Evolutionary conservation across 2,329 filamentous ascomycete species (phyloP).

Genomic region (Akanthomyces uredinophilus): DNA sequence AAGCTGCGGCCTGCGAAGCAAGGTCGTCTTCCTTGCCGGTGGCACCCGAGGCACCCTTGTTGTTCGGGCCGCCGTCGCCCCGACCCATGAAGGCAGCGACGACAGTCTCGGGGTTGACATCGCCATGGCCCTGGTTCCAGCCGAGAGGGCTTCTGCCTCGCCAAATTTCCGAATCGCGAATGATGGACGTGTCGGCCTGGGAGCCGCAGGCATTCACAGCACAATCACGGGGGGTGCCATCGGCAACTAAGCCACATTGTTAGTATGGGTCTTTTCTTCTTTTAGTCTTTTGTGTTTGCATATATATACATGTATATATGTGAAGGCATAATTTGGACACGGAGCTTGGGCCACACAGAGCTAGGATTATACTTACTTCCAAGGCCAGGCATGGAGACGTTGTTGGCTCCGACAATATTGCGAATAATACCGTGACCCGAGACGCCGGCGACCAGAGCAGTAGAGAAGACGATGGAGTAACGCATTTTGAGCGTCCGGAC

Average conservation of each 20-base stretch:
- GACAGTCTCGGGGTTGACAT: constrained; percentile 48
- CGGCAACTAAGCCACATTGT: constrained; percentile 36
- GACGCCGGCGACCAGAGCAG: background rate
- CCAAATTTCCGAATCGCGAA: constrained; percentile 50
- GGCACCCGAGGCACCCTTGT: constrained; percentile 28
- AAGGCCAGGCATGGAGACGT: constrained; percentile 53
- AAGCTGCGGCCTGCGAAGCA: constrained; percentile 17
- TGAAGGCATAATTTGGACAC: no score
- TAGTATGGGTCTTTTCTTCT: background rate
- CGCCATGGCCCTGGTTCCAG: constrained; percentile 49
- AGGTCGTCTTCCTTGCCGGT: constrained; percentile 34
- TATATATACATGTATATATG: no score
- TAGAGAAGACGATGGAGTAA: background rate
- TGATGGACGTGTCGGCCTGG: constrained; percentile 59
- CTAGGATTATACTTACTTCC: constrained; percentile 7
- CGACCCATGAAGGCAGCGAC: constrained; percentile 53
- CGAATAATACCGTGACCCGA: constrained; percentile 49
- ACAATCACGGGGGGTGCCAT: constrained; percentile 60
- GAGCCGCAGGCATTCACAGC: constrained; percentile 50
- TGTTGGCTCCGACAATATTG: constrained; percentile 49
- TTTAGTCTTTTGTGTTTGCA: no score
- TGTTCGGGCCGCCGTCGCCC: constrained; percentile 27
- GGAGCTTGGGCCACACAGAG: no score
- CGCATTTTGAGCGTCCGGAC: constrained; percentile 10
- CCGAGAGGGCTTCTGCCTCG: constrained; percentile 51